phyloP scores from a whole-genome alignment of 2,329 filamentous ascomycete species.

The Colletotrichum melonis region DNA sequence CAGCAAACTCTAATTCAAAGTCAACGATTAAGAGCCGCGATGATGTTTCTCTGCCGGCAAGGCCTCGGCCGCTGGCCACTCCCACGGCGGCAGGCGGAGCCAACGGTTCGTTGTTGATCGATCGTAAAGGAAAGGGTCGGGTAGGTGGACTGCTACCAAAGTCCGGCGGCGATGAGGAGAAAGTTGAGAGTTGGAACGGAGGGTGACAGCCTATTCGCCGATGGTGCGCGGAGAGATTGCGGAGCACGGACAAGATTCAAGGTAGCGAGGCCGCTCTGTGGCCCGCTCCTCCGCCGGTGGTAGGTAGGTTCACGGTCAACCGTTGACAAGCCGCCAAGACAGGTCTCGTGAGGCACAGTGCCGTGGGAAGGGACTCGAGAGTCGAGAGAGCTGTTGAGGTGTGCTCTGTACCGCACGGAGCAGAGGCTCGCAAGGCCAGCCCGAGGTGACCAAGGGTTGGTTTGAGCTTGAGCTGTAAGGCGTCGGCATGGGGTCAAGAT shows the following conservation, averaged over 20 bases:
- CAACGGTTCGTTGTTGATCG: slow-evolving; percentile 19
- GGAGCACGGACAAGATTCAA: slow-evolving; percentile 20
- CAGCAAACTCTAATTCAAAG: slow-evolving; percentile 12
- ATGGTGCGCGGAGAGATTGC: neutral
- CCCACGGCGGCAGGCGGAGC: slow-evolving; percentile 7
- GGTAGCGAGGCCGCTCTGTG: slow-evolving; percentile 16
- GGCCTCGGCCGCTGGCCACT: slow-evolving; percentile 6
- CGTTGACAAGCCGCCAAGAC: neutral
- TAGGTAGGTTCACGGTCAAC: neutral
- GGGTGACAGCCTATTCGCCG: slow-evolving; percentile 9
- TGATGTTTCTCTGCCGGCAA: neutral
- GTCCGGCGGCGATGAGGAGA: neutral
- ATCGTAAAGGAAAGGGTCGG: neutral
- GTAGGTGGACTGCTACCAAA: slow-evolving; percentile 2
- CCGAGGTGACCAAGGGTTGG: neutral
- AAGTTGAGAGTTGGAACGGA: slow-evolving; percentile 4
- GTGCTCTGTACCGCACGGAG: slow-evolving; percentile 5
- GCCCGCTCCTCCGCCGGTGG: slow-evolving; percentile 10
- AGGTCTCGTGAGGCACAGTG: neutral
- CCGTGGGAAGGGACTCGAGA: neutral
- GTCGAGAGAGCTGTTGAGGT: neutral
- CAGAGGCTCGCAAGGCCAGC: slow-evolving; percentile 27
- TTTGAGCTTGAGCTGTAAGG: slow-evolving; percentile 15
- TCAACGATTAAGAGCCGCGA: slow-evolving; percentile 3
- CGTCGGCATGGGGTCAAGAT: neutral